Conservation (phyloP, 768 basidiomycete species). For the Pilatotrama ljubarskyi region DNA sequence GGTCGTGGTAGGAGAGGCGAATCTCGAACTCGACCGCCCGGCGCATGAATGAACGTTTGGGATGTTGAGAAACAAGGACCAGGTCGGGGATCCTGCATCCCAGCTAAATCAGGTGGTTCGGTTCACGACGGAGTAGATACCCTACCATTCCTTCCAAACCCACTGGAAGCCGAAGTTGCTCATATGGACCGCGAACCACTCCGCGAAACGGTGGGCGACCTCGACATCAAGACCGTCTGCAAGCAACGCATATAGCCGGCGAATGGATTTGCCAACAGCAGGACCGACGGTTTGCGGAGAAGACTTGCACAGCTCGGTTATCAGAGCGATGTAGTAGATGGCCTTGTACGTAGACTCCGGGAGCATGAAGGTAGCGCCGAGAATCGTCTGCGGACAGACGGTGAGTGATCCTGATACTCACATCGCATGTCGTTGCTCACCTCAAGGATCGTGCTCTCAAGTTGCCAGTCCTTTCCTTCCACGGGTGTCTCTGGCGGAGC, state of each 20-base stretch:
- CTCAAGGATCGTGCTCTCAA: constrained; percentile 89
- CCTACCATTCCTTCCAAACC: constrained; percentile 97
- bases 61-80: constrained; percentile 69
- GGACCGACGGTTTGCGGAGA: constrained; percentile 92
- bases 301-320: constrained; percentile 94
- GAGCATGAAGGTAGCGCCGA: constrained; percentile 72
- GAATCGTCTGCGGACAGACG: constrained; percentile 51
- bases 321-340: constrained; percentile 83
- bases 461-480: constrained; percentile 73
- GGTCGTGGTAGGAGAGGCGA: constrained; percentile 89
- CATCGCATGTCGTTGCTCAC: constrained; percentile 37
- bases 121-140: background rate
- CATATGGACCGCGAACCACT: constrained; percentile 97
- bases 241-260: constrained; percentile 78
- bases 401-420: background rate
- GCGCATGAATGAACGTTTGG: constrained; percentile 85
- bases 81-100: constrained; percentile 81
- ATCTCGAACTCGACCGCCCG: constrained; percentile 88
- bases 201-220: constrained; percentile 75
- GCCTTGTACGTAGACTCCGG: constrained; percentile 77
- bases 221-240: constrained; percentile 89
- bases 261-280: constrained; percentile 92
- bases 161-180: constrained; percentile 97
- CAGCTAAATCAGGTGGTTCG: background rate
- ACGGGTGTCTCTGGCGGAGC: constrained; percentile 52